Evolutionary conservation across 345 rosid species (phyloP).

Genomic region (Salix brachista): DNA sequence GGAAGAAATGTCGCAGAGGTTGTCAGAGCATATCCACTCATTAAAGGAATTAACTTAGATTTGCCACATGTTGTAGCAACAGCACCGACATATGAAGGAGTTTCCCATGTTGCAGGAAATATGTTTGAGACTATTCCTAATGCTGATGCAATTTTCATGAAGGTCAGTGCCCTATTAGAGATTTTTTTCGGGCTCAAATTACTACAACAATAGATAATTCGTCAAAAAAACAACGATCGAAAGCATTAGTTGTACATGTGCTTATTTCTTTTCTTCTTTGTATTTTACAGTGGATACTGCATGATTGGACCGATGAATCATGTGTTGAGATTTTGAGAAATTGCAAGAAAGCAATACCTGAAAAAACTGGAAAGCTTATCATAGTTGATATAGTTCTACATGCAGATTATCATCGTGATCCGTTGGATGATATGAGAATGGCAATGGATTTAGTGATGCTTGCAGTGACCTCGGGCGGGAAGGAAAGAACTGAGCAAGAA

Average conservation of each 20-base stretch:
- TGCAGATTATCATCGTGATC: slow-evolving; percentile 9
- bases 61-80: slow-evolving; percentile 35
- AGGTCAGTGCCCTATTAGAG: slow-evolving; percentile 15
- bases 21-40: slow-evolving; percentile 26
- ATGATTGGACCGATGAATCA: not conserved
- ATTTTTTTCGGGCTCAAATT: too few species aligned
- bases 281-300: not conserved
- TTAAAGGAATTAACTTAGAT: slow-evolving; percentile 38
- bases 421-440: slow-evolving; percentile 15
- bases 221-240: too few species aligned
- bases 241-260: too few species aligned
- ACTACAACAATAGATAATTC: too few species aligned
- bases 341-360: slow-evolving; percentile 14
- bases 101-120: slow-evolving; percentile 32
- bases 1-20: slow-evolving; percentile 23
- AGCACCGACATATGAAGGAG: slow-evolving; percentile 26
- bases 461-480: slow-evolving; percentile 25
- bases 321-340: not conserved
- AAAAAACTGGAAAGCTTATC: slow-evolving; percentile 24
- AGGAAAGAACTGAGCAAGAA: slow-evolving; percentile 32
- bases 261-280: not conserved
- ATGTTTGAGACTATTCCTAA: slow-evolving; percentile 32
- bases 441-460: slow-evolving; percentile 24
- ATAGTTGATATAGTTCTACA: slow-evolving; percentile 24
- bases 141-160: slow-evolving; percentile 23